A percentile compares a stretch with the other conserved stretches of the same genome.
Evolutionary conservation across 805 yeast genomes (phyloP).

Genomic region (Hanseniaspora lindneri): DNA sequence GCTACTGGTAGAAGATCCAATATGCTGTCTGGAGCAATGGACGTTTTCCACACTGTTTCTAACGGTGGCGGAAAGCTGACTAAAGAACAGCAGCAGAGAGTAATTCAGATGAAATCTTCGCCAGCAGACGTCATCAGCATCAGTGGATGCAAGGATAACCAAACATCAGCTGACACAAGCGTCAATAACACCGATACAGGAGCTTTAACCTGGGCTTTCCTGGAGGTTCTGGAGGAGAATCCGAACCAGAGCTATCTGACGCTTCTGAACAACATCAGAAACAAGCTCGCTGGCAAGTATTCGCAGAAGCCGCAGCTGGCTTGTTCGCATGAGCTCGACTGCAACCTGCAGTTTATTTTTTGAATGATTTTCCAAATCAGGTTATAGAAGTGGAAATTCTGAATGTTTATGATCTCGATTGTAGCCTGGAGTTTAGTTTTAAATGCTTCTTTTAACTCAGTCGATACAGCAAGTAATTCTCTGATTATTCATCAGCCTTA

Average conservation of each 20-base stretch:
- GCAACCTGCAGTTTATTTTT: slow-evolving; percentile 39
- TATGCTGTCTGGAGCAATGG: slow-evolving; percentile 35
- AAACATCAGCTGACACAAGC: slow-evolving; percentile 71
- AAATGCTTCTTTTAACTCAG: too few species aligned
- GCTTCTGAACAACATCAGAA: slow-evolving; percentile 58
- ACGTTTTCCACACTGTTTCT: slow-evolving; percentile 35
- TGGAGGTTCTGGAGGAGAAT: slow-evolving; percentile 46
- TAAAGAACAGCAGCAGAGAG: slow-evolving; percentile 33
- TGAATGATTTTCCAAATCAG: too few species aligned
- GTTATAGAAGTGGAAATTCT: too few species aligned
- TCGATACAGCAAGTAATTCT: too few species aligned
- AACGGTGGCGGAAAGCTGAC: slow-evolving; percentile 31
- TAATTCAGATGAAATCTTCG: slow-evolving; percentile 48
- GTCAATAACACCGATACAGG: slow-evolving; percentile 66
- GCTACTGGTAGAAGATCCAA: slow-evolving; percentile 43
- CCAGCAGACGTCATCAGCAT: slow-evolving; percentile 67
- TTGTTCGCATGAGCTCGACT: slow-evolving; percentile 70
- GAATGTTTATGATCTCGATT: not conserved
- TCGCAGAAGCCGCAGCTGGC: slow-evolving; percentile 76
- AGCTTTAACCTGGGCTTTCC: slow-evolving; percentile 74
- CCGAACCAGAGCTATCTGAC: slow-evolving; percentile 60
- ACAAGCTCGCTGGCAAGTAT: slow-evolving; percentile 49
- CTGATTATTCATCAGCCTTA: too few species aligned
- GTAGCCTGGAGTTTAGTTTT: too few species aligned
- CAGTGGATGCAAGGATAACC: slow-evolving; percentile 75